A percentile compares a stretch with the other conserved stretches of the same genome.
phyloP scores from a whole-genome alignment of 768 basidiomycete species.

The Chalciporus sphaerocephalus region DNA sequence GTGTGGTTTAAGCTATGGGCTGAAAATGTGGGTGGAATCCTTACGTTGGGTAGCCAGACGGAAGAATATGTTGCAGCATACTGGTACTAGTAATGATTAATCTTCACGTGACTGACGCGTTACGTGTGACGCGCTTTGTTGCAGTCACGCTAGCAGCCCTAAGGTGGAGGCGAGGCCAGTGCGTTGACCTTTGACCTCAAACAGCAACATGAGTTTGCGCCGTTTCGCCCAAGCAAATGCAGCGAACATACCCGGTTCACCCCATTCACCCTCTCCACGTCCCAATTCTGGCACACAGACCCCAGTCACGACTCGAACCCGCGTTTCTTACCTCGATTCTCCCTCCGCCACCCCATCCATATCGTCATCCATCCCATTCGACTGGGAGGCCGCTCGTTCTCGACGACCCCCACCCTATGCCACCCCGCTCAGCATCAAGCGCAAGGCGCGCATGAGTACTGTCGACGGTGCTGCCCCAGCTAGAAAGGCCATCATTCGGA shows the following conservation, averaged over 20 bases:
- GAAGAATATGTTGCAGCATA: conserved; percentile 5
- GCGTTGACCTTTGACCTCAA: background rate
- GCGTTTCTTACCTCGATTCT: conserved; percentile 53
- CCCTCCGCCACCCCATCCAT: conserved; percentile 67
- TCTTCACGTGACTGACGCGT: conserved; percentile 23
- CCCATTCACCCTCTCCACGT: conserved; percentile 38
- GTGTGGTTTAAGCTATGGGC: conserved; percentile 60
- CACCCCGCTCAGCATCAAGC: conserved; percentile 50
- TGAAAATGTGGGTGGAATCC: conserved; percentile 18
- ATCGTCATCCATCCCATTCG: conserved; percentile 74
- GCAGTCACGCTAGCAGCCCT: conserved; percentile 20
- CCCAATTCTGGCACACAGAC: conserved; percentile 34
- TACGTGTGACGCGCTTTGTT: conserved; percentile 23
- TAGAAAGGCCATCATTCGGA: conserved; percentile 54
- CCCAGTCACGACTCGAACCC: conserved; percentile 43
- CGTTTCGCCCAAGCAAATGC: conserved; percentile 51
- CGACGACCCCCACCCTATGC: conserved; percentile 68
- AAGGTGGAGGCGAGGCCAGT: background rate
- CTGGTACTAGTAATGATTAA: background rate
- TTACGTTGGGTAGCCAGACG: conserved; percentile 15
- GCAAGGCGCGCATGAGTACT: conserved; percentile 39
- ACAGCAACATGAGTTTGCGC: conserved; percentile 46
- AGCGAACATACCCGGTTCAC: conserved; percentile 37
- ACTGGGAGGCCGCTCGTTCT: conserved; percentile 82
- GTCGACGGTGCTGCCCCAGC: conserved; percentile 30